Conservation (phyloP, 176 grass and related monocot species). For the Typha latifolia region DNA sequence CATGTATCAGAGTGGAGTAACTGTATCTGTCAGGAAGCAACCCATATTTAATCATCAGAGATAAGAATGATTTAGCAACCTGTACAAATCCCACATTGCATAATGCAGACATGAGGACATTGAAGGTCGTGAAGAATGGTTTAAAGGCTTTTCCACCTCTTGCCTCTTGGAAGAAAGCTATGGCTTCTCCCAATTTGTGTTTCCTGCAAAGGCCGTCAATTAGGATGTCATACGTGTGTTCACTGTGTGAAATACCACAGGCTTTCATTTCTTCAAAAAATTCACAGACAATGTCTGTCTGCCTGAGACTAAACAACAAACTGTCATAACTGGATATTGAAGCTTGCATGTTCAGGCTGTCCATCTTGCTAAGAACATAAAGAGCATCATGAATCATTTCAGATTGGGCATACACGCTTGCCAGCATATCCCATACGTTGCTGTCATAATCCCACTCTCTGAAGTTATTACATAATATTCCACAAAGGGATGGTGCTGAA, state of each 20-base stretch:
- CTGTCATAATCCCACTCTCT: conserved; percentile 27
- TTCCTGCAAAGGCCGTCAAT: conserved; percentile 79
- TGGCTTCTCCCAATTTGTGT: conserved; percentile 53
- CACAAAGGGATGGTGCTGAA: conserved; percentile 47
- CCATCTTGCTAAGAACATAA: conserved; percentile 75
- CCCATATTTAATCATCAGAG: conserved; percentile 78
- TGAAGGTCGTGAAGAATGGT: conserved; percentile 55
- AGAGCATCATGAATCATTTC: conserved; percentile 65
- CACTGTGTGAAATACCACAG: conserved; percentile 37
- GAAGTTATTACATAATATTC: conserved; percentile 44
- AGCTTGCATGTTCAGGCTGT: conserved; percentile 54
- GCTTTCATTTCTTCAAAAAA: conserved; percentile 66
- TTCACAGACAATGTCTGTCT: conserved; percentile 36
- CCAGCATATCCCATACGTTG: conserved; percentile 68
- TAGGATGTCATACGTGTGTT: conserved; percentile 52
- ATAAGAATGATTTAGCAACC: conserved; percentile 59
- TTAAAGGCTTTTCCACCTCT: conserved; percentile 45
- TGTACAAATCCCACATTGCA: conserved; percentile 48
- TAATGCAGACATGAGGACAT: conserved; percentile 55
- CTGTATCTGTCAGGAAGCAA: conserved; percentile 47
- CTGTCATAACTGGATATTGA: conserved; percentile 61
- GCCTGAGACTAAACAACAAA: conserved; percentile 48
- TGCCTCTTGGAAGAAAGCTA: conserved; percentile 57
- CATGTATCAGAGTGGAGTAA: conserved; percentile 71
- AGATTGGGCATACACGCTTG: conserved; percentile 53